Percentiles rank a stretch among this genome's conserved stretches.
Conservation (phyloP, 2,329 filamentous ascomycete genomes). For the Fusarium sp. region DNA sequence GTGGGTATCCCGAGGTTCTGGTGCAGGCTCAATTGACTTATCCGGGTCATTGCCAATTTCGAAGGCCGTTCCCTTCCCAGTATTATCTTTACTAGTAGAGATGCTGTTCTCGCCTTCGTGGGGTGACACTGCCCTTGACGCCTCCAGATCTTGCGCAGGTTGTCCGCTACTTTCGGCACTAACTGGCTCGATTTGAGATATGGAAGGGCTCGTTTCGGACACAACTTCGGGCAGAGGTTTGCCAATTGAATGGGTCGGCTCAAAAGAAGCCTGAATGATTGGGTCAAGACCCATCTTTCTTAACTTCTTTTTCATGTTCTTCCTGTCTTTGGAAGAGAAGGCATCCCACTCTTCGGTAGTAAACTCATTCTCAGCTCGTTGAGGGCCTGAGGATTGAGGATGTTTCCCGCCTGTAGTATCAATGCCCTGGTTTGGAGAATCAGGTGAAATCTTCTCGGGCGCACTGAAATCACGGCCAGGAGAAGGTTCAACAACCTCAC, state of each 20-base stretch:
- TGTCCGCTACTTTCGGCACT: not conserved
- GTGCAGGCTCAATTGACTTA: not conserved
- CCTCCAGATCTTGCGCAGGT: not conserved
- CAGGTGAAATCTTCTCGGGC: not conserved
- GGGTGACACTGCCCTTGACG: not conserved
- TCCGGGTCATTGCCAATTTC: not conserved
- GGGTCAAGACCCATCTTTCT: constrained; percentile 37
- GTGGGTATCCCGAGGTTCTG: not conserved
- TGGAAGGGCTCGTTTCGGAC: not conserved
- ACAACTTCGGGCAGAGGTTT: not conserved
- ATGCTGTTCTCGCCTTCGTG: not conserved
- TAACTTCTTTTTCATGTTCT: constrained; percentile 40
- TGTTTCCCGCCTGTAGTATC: not conserved
- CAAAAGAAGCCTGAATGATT: constrained; percentile 23
- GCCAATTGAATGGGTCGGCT: not conserved
- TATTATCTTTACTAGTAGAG: not conserved
- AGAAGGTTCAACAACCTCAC: not conserved
- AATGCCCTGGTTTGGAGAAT: not conserved
- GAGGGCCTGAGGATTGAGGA: not conserved
- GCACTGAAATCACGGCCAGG: not conserved
- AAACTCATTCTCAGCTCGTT: constrained; percentile 13
- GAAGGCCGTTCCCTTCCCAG: not conserved
- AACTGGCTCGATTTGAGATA: not conserved
- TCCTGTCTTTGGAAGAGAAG: constrained; percentile 37
- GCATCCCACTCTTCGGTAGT: constrained; percentile 31